Base-by-base conservation (phyloP, 2,329 filamentous ascomycete genomes). In the Geoglossum cookeanum region DNA sequence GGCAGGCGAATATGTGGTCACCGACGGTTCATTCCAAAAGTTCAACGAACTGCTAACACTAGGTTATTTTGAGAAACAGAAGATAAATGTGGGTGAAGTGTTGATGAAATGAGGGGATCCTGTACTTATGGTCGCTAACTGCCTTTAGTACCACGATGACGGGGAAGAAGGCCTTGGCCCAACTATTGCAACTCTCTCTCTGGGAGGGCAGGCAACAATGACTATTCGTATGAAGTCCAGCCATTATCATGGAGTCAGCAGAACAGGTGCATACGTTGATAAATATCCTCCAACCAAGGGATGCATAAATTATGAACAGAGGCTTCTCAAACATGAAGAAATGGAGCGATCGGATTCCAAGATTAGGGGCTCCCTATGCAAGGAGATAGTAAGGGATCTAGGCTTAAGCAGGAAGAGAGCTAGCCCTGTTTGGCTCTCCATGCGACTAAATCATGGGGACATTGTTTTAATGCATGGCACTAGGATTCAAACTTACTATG, bases 11-110 rank as follows among this genome's bases (percentile, higher is more conserved):
- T 63, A 65, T 17, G 68, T 75, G 0, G 65, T 78, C 0, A 4
- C 61, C 35, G 49, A 68, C 63, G 29, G 63, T 58, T n/a, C 45
- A 6, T 58, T 68, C 27, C 60, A 68, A 0, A 69, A 74, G 4
- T 84, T 83, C 68, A 85, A 85, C 59, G 82, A 85, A 63, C 67
- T 80, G 4, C 74, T 85, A 0, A 74, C 76, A 1, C 69, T 85
- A 0, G 80, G 77, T 0, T 86, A 85, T 63, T 78, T 83, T 62
- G 73, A 83, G 62, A 67, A 72, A 0, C 76, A 80, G 54, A 72
- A 72, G 32, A 84, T 85, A 56, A 73, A 69, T 32, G 76, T 78
- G 65, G 66, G 73, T 68, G 29, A 27, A 32, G 8, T 11, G n/a
- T 33, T 3, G 8, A 11, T 9, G 8, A 58, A 11, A 51, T 32